Conservation (phyloP, 2,329 filamentous ascomycete species). For the Phyllosticta paracitricarpa region DNA sequence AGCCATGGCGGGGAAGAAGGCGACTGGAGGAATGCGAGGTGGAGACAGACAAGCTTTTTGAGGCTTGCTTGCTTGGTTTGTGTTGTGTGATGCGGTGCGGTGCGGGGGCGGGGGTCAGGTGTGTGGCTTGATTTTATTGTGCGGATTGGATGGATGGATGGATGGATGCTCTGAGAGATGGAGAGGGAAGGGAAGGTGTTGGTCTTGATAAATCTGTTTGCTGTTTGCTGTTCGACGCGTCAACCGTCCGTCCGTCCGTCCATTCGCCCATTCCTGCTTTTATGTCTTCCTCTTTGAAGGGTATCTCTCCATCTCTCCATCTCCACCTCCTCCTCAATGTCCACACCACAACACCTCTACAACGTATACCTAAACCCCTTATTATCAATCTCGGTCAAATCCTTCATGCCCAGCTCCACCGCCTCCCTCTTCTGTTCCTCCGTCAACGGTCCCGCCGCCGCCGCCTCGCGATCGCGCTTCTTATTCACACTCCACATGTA, state of each 20-base stretch:
- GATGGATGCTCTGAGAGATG: too few species aligned
- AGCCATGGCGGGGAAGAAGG: too few species aligned
- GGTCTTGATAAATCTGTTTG: too few species aligned
- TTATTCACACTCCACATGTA: conserved; percentile 49
- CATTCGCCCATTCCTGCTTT: background rate
- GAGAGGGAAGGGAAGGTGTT: too few species aligned
- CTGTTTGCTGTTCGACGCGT: background rate
- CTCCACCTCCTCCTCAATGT: background rate
- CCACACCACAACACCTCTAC: conserved; percentile 13
- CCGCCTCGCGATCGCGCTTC: conserved; percentile 40
- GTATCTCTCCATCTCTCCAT: background rate
- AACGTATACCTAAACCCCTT: conserved; percentile 45
- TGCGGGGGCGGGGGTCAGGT: too few species aligned
- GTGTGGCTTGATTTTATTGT: too few species aligned
- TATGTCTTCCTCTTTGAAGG: background rate
- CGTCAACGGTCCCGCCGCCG: conserved; percentile 14
- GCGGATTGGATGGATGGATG: too few species aligned
- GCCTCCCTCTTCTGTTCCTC: conserved; percentile 39
- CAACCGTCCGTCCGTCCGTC: background rate
- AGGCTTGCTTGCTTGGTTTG: too few species aligned
- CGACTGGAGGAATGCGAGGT: too few species aligned
- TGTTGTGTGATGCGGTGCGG: too few species aligned
- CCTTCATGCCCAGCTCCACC: conserved; percentile 46
- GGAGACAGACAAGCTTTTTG: too few species aligned
- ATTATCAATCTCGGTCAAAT: conserved; percentile 47